Evolutionary conservation across 2,329 filamentous ascomycete genomes (phyloP), one percentile per base, ranked within the genome.

Genomic region (Scedosporium minutisporum): DNA sequence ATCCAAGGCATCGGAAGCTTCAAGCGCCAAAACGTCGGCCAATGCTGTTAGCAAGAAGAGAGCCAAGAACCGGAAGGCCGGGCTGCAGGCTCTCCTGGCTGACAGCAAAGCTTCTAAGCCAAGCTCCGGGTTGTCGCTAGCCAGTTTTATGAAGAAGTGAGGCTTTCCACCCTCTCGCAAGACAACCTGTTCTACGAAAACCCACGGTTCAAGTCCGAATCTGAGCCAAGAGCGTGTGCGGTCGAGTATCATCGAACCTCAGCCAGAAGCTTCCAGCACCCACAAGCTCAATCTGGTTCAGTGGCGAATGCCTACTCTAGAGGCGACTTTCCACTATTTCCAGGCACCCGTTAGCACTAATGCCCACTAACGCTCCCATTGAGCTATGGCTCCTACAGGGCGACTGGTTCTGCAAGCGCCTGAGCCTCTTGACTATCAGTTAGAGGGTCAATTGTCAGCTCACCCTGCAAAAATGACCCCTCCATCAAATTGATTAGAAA

Each of bases 1-100:
- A 33, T 62, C 63, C 18, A 41, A 64, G 41, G 65, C 66, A 27
- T 51, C 63, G 23, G 25, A 58, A n/a, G 23, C 29, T 33, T 64
- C 18, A 73, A 70, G 62, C 3, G 72, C 71, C 48, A 57, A 67
- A 44, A 48, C 63, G 16, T 76, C 78, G 1, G 74, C 80, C 41
- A 86, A 83, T 69, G 80, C 82, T 6, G 84, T 74, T 73, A 87
- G 83, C 74, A 87, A 85, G 73, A 87, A 87, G 74, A 78, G 85
- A 59, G 83, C 86, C 38, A 88, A 86, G 74, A 82, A 76, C 65
- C 78, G 85, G 64, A 89, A 88, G 72, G 82, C 84, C 41, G 85
- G 84, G 1, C 75, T 90, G n/a, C 83, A 87, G 70, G 85, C 86
- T 60, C 71, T 89, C 48, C 75, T 89, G n/a, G 79, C 74, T 4